Evolutionary conservation across 2,329 filamentous ascomycete genomes (phyloP).

Genomic region (Acephala macrosclerotiorum): DNA sequence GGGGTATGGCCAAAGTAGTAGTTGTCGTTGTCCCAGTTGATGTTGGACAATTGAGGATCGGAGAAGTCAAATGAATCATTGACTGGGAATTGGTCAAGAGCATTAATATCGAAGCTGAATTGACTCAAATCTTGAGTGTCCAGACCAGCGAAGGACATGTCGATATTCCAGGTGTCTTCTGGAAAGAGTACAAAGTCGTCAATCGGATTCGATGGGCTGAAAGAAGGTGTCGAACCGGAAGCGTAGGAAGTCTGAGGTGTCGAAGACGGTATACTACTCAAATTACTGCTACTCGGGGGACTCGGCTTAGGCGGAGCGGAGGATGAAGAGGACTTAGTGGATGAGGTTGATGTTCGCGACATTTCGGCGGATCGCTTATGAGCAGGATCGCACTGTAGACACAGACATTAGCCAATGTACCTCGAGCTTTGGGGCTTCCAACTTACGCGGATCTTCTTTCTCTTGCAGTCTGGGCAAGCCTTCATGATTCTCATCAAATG

Average conservation of each 20-base stretch:
- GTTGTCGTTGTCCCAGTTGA: constrained; percentile 12
- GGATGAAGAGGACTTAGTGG: constrained; percentile 29
- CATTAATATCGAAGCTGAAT: constrained; percentile 39
- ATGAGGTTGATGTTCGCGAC: constrained; percentile 35
- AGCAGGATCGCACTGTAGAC: constrained; percentile 41
- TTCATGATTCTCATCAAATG: constrained; percentile 73
- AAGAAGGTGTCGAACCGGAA: constrained; percentile 18
- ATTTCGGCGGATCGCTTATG: constrained; percentile 39
- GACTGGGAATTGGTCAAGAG: constrained; percentile 21
- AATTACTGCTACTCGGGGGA: constrained; percentile 4
- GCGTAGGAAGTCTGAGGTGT: constrained; percentile 29
- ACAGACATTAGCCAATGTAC: constrained; percentile 23
- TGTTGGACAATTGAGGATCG: constrained; percentile 25
- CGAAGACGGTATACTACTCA: constrained; percentile 16
- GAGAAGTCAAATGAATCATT: constrained; percentile 31
- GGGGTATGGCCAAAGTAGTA: constrained; percentile 8
- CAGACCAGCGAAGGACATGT: constrained; percentile 29
- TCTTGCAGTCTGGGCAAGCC: constrained; percentile 68
- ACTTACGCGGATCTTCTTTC: constrained; percentile 64
- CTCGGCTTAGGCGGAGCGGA: constrained; percentile 26
- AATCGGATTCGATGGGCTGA: constrained; percentile 34
- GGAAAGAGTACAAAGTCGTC: constrained; percentile 43
- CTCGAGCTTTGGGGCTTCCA: background rate
- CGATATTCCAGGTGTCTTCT: constrained; percentile 39
- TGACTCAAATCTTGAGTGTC: constrained; percentile 35